phyloP scores from a whole-genome alignment of 495 filamentous ascomycete genomes.

The Tuber aestivum region DNA sequence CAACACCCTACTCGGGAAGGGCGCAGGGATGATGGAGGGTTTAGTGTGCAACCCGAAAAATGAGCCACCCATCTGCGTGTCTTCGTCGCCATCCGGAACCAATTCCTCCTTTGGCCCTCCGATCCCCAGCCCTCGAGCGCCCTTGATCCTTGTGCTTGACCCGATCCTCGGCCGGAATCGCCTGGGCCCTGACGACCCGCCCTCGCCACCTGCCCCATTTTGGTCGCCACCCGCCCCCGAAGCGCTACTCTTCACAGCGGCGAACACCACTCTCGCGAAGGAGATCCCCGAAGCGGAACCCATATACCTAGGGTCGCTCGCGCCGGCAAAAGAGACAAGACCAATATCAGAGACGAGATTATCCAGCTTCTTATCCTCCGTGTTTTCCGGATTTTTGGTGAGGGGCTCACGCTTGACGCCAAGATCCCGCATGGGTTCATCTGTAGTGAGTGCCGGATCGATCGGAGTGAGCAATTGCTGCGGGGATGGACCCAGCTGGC shows the following conservation, averaged over 20 bases:
- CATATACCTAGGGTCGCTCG: conserved; percentile 71
- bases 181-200: conserved; percentile 21
- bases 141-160: conserved; percentile 34
- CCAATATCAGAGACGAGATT: conserved; percentile 72
- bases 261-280: conserved; percentile 90
- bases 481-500: conserved; percentile 13
- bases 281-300: conserved; percentile 87
- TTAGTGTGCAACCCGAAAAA: conserved; percentile 92
- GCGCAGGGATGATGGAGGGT: conserved; percentile 75
- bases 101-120: conserved; percentile 44
- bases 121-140: conserved; percentile 37
- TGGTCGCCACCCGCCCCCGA: conserved; percentile 21
- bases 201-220: conserved; percentile 7
- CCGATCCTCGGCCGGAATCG: conserved; percentile 33
- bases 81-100: conserved; percentile 41
- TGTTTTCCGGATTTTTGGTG: conserved; percentile 26
- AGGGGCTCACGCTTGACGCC: conserved; percentile 29
- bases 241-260: conserved; percentile 68
- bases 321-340: conserved; percentile 68
- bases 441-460: conserved; percentile 27
- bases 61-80: conserved; percentile 81
- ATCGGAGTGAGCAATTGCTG: conserved; percentile 26
- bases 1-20: conserved; percentile 71
- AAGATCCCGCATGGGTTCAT: conserved; percentile 12
- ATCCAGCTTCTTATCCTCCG: conserved; percentile 49